phyloP scores from a whole-genome alignment of 1,284 basidiomycete species.

The Ganoderma lucidum region DNA sequence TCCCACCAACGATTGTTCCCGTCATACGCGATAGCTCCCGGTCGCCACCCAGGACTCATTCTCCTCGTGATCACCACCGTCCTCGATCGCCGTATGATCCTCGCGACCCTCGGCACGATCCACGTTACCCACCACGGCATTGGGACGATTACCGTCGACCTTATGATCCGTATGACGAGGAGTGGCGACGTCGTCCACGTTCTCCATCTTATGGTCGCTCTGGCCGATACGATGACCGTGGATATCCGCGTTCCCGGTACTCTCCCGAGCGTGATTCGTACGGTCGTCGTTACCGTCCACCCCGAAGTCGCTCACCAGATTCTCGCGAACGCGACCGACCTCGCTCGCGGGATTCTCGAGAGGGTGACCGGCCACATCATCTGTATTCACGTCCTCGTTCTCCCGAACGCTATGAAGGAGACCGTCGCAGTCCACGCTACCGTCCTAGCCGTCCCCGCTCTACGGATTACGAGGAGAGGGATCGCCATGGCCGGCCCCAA shows the following conservation, averaged over 20 bases:
- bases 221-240: neutral
- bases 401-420: neutral
- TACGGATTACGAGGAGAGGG: neutral
- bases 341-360: neutral
- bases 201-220: neutral
- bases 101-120: neutral
- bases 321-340: too few species aligned
- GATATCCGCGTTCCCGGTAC: neutral
- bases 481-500: neutral
- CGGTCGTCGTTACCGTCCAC: neutral
- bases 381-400: constrained; percentile 1
- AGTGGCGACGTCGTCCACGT: neutral
- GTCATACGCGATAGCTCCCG: neutral
- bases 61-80: constrained; percentile 26
- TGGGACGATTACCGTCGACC: neutral
- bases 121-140: constrained; percentile 4
- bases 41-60: constrained; percentile 9
- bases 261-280: neutral
- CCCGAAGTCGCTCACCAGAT: neutral
- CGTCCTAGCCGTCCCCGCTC: neutral
- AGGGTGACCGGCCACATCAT: neutral
- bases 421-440: neutral
- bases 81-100: constrained; percentile 19
- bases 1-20: neutral
- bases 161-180: constrained; percentile 3